A percentile compares a stretch with the other conserved stretches of the same genome.
These are phyloP conservation scores for Rhipidocladum racemiflorum DNA, from an alignment of 176 grass and related monocot genomes.

Conservation along the genomic window DNA sequence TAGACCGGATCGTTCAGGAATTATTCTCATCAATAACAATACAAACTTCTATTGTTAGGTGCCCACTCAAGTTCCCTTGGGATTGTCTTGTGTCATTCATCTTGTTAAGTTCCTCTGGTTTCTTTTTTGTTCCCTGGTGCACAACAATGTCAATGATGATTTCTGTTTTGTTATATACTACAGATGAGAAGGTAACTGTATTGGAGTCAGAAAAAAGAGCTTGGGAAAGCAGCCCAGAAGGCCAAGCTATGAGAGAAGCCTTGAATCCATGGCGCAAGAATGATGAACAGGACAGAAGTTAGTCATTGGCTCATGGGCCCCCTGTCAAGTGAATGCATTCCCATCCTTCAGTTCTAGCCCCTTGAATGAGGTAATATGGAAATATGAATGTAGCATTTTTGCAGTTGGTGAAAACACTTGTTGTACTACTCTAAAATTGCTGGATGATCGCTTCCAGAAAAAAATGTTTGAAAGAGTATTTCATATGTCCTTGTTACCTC, in stretches of 20 bases:
- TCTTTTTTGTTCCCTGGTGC: too few species aligned
- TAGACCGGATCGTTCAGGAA: too few species aligned
- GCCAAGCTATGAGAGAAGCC: slow-evolving; percentile 74
- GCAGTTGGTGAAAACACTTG: not conserved
- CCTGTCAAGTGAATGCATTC: slow-evolving; percentile 18
- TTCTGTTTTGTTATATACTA: too few species aligned
- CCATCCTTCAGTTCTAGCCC: not conserved
- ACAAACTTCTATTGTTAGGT: too few species aligned
- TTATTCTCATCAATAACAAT: too few species aligned
- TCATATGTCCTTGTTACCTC: not conserved
- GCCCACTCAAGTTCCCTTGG: too few species aligned
- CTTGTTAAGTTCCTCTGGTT: too few species aligned
- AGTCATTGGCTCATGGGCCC: slow-evolving; percentile 14
- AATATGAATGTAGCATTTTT: not conserved
- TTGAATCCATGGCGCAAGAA: slow-evolving; percentile 79
- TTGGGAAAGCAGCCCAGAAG: slow-evolving; percentile 32
- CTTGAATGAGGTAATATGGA: too few species aligned
- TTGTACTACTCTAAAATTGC: not conserved
- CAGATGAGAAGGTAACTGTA: too few species aligned
- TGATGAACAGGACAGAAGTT: slow-evolving; percentile 48
- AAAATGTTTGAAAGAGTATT: not conserved
- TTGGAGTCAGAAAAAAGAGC: too few species aligned
- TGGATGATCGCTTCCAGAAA: not conserved
- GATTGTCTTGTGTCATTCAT: too few species aligned
- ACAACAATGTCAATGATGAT: too few species aligned